Conservation (phyloP, 2,329 filamentous ascomycete species). For the Claviceps capensis region DNA sequence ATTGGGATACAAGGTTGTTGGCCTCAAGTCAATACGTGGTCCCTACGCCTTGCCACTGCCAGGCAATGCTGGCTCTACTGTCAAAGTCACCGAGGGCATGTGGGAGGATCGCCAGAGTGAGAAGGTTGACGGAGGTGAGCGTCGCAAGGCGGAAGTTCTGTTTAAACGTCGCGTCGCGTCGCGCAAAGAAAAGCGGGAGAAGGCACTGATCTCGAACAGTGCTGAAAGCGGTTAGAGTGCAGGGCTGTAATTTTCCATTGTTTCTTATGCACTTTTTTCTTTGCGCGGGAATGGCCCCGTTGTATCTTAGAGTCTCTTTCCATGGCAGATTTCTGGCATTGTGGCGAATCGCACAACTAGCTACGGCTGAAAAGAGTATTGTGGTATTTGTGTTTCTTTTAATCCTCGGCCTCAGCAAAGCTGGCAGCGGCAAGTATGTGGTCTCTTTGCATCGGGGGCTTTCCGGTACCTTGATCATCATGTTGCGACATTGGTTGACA, state of each 20-base stretch:
- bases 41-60: constrained; percentile 59
- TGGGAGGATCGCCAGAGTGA: constrained; percentile 80
- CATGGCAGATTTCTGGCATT: too few relatives aligned
- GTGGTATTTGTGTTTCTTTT: too few relatives aligned
- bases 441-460: too few relatives aligned
- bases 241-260: not conserved
- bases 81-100: constrained; percentile 70
- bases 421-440: too few relatives aligned
- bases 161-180: constrained; percentile 75
- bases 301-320: not conserved
- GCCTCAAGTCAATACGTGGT: constrained; percentile 57
- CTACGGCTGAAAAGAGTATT: too few relatives aligned
- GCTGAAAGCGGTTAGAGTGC: constrained; percentile 8
- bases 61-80: constrained; percentile 46
- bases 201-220: too few relatives aligned
- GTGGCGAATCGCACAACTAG: too few relatives aligned
- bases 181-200: constrained; percentile 52
- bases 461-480: too few relatives aligned
- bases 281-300: not conserved
- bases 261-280: not conserved
- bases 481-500: too few relatives aligned
- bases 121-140: constrained; percentile 95
- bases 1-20: constrained; percentile 47
- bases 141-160: constrained; percentile 70
- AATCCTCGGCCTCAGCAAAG: too few relatives aligned